Evolutionary conservation across 805 yeast genomes (phyloP), one percentile per base, ranked within the genome.

Genomic region (Scheffersomyces amazonensis): DNA sequence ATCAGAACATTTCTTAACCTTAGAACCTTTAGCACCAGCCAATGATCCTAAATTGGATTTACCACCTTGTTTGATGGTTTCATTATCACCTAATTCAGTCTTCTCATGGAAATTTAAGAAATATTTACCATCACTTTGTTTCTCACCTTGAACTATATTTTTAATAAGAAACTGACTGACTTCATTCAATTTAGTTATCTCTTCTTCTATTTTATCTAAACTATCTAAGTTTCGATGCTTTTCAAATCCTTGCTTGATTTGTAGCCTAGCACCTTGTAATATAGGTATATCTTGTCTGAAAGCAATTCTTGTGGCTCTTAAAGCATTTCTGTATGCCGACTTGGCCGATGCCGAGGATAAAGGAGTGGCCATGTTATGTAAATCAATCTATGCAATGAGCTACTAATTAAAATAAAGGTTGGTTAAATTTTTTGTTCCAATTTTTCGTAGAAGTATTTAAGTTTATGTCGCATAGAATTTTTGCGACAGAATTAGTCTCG

Each of bases 1-100:
- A n/a, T n/a, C n/a, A n/a, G n/a, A n/a, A n/a, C n/a, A n/a, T n/a
- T n/a, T n/a, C n/a, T n/a, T n/a, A n/a, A n/a, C n/a, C 51, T 49
- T 66, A 41, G 45, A 63, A 46, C 37, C 75, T 71, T 85, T 79
- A 40, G 82, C 56, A 30, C 76, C 78, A 18, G 78, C 73, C 51
- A 71, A 66, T 18, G 75, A 65, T 16, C 75, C 73, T 58, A 76
- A 58, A 25, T 65, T 48, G 6, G 66, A 62, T 41, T 55, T 56
- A 41, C 67, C 71, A 31, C 70, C 63, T 44, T 66, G 75, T 57
- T 83, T 85, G 48, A 87, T 74, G 32, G 80, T 73, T 24, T 89
- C 95, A 58, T 91, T 91, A 55, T 89, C 96, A 15, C 97, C 98
- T 36, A 91, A 67, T 61, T 91, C 98, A 0, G 95, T 86, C 34